Evolutionary conservation across 2,329 filamentous ascomycete species (phyloP).

Genomic region (Aspergillus aculeatus): DNA sequence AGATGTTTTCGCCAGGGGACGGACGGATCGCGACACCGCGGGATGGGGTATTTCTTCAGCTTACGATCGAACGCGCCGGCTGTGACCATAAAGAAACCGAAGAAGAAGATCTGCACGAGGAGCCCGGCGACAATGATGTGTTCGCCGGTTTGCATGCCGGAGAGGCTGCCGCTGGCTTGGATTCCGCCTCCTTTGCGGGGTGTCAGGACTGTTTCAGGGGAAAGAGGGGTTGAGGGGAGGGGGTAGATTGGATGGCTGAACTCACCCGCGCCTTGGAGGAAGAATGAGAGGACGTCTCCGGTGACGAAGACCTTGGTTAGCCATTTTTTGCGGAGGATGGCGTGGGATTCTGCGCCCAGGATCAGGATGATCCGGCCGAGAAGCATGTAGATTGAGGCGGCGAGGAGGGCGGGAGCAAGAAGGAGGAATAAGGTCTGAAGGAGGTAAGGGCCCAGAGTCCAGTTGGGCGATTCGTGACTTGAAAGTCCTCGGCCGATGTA

Average conservation of each 20-base stretch:
- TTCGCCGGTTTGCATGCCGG: slow-evolving; percentile 18
- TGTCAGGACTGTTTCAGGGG: no score
- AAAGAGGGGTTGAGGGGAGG: neutral
- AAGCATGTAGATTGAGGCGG: slow-evolving; percentile 1
- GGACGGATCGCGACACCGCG: neutral
- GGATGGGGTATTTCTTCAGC: slow-evolving; percentile 7
- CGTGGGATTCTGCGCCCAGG: slow-evolving; percentile 33
- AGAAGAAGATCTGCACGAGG: slow-evolving; percentile 58
- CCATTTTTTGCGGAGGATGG: slow-evolving; percentile 33
- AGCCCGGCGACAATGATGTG: slow-evolving; percentile 56
- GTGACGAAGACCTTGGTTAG: slow-evolving; percentile 41
- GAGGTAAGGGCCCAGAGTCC: neutral
- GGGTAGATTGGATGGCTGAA: neutral
- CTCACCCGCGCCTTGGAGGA: slow-evolving; percentile 30
- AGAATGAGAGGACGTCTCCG: slow-evolving; percentile 35
- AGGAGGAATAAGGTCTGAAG: neutral
- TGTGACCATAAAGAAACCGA: slow-evolving; percentile 54
- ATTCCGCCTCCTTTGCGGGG: slow-evolving; percentile 17
- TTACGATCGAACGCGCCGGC: slow-evolving; percentile 12
- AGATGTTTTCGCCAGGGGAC: slow-evolving; percentile 13
- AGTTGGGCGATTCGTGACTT: neutral
- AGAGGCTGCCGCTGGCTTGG: slow-evolving; percentile 8
- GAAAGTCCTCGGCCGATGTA: neutral
- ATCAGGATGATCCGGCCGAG: slow-evolving; percentile 30
- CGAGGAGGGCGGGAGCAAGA: neutral